These are phyloP conservation scores for Aplosporella prunicola DNA, from an alignment of 2,329 filamentous ascomycete genomes.

Conservation along the genomic window DNA sequence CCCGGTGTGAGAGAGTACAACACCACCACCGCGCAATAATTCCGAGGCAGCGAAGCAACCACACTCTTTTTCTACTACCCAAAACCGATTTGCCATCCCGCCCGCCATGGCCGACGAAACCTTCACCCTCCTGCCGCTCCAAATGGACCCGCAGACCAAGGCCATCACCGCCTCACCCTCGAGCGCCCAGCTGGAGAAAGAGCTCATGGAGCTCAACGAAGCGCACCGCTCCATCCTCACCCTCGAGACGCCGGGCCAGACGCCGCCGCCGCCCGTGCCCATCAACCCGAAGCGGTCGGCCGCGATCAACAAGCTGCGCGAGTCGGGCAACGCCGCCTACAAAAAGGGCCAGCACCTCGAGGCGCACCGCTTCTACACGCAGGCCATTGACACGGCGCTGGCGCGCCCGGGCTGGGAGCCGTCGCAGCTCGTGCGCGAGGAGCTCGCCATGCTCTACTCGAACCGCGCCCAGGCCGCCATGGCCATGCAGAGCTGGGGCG, in stretches of 20 bases:
- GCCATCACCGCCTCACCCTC: conserved; percentile 47
- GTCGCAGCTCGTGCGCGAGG: conserved; percentile 70
- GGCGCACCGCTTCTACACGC: conserved; percentile 69
- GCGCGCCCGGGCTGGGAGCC: conserved; percentile 82
- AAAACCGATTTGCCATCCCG: background rate
- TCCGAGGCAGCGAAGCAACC: no score
- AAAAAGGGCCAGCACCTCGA: conserved; percentile 67
- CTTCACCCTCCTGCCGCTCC: conserved; percentile 74
- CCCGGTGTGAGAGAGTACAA: no score
- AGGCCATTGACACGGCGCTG: conserved; percentile 85
- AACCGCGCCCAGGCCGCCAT: conserved; percentile 90
- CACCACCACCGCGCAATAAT: no score
- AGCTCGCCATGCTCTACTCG: conserved; percentile 67
- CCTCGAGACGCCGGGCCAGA: conserved; percentile 51
- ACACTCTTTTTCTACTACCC: no score
- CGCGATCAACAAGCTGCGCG: conserved; percentile 82
- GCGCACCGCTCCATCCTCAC: conserved; percentile 66
- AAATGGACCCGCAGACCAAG: conserved; percentile 75
- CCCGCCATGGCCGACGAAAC: conserved; percentile 27
- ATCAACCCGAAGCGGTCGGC: conserved; percentile 88
- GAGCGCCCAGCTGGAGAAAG: conserved; percentile 27
- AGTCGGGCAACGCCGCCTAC: conserved; percentile 74
- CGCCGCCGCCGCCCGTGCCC: conserved; percentile 79
- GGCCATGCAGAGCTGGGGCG: conserved; percentile 70
- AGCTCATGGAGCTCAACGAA: conserved; percentile 62